Conservation (phyloP, 1,284 basidiomycete species). For the Cutaneotrichosporon mucoides region DNA sequence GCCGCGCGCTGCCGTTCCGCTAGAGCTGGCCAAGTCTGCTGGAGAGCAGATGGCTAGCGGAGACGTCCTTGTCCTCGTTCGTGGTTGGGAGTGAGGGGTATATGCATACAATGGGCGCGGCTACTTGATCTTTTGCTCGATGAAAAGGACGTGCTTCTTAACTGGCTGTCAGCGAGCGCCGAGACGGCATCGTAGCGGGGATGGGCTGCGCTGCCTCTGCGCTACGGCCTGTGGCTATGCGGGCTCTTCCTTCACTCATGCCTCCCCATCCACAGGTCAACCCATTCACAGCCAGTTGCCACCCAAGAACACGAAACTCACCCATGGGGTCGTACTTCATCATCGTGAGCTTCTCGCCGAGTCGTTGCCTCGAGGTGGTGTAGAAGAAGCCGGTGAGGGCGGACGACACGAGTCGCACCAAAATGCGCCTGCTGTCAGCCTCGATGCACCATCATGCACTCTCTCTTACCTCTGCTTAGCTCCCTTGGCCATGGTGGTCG, state of each 20-base stretch:
- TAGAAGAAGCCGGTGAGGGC: constrained; percentile 88
- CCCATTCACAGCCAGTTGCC: background rate
- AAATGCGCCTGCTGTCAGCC: constrained; percentile 60
- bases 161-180: constrained; percentile 50
- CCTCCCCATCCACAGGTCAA: too few species aligned
- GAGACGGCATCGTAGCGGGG: too few species aligned
- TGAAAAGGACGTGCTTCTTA: constrained; percentile 67
- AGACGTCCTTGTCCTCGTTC: constrained; percentile 24
- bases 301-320: constrained; percentile 47
- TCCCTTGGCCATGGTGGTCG: constrained; percentile 52
- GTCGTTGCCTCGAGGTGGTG: constrained; percentile 67
- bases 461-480: constrained; percentile 56
- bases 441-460: too few species aligned
- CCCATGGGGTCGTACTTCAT: constrained; percentile 86
- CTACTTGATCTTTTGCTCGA: constrained; percentile 60
- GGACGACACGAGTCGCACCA: constrained; percentile 79
- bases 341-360: constrained; percentile 67
- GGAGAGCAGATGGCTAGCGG: constrained; percentile 21
- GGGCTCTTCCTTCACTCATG: too few species aligned
- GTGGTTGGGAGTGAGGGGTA: constrained; percentile 18
- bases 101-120: constrained; percentile 17
- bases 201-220: too few species aligned
- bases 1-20: constrained; percentile 1
- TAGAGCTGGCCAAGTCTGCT: constrained; percentile 21
- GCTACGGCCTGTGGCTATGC: background rate